Percentiles rank a stretch among this genome's conserved stretches.
phyloP scores from a whole-genome alignment of 176 grass and related monocot species.

The Hyparrhenia diplandra region DNA sequence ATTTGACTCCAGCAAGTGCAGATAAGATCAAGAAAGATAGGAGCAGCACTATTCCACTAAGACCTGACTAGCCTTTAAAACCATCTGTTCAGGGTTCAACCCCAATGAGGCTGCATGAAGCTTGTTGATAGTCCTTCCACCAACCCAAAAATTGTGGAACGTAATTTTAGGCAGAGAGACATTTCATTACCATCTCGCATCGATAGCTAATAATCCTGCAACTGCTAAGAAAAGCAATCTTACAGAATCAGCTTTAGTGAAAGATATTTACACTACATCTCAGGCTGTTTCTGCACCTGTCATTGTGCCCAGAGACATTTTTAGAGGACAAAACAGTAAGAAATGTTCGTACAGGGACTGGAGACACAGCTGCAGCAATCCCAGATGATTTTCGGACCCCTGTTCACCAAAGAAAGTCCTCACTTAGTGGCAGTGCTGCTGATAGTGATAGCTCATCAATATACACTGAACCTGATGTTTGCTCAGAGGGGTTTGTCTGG shows the following conservation, averaged over 20 bases:
- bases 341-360: constrained; percentile 33
- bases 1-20: constrained; percentile 33
- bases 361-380: constrained; percentile 33
- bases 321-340: constrained; percentile 51
- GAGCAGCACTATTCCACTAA: constrained; percentile 34
- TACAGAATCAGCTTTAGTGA: constrained; percentile 37
- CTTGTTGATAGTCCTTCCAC: constrained; percentile 33
- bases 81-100: constrained; percentile 38
- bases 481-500: constrained; percentile 36
- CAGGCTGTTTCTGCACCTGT: constrained; percentile 48
- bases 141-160: constrained; percentile 38
- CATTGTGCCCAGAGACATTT: constrained; percentile 75
- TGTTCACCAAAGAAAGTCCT: constrained; percentile 43
- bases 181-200: constrained; percentile 36
- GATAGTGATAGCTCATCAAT: constrained; percentile 48
- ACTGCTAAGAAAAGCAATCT: constrained; percentile 36
- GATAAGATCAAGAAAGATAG: constrained; percentile 50
- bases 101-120: constrained; percentile 39
- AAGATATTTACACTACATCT: constrained; percentile 60
- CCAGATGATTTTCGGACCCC: constrained; percentile 33
- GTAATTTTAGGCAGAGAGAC: constrained; percentile 31
- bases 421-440: constrained; percentile 21
- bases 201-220: constrained; percentile 36
- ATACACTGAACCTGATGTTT: constrained; percentile 32
- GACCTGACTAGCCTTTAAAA: constrained; percentile 53